Evolutionary conservation across 169 alveolate genomes (phyloP), one percentile per base, ranked within the genome.

Genomic region (Cyclospora cayetanensis): DNA sequence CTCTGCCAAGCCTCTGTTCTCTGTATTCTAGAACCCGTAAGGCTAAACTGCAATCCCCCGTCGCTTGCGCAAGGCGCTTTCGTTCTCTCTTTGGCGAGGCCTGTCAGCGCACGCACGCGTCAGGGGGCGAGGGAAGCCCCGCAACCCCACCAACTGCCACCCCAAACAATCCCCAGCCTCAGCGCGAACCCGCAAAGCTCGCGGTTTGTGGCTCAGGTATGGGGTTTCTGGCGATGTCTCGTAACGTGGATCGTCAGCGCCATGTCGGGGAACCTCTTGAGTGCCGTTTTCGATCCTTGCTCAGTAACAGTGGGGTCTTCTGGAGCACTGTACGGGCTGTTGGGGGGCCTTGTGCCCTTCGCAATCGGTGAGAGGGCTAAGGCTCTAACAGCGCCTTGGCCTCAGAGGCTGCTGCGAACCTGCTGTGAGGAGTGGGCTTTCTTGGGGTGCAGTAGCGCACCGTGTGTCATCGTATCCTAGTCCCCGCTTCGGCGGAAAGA

Each of bases 271-370:
- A 96, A 96, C 80, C 92, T 96, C 22, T 82, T 95, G 11, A 95
- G 97, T n/a, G 96, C 98, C 4, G 97, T 96, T 34, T 80, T 95
- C 50, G 96, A 96, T 37, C 98, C 98, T 0, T 97, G 98, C 83
- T 95, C 96, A 68, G 87, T 93, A 7, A 96, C 98, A 1, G 97
- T 96, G 35, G 98, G 98, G 20, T 96, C 98, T 1, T 97, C 98
- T 0, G 98, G 98, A 25, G 97, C 98, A 0, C 92, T 97, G 55
- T 97, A 95, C 87, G 98, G 98, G 15, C 94, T 97, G 15, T 92
- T 96, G 76, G 98, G 98, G n/a, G 98, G 97, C 18, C 68, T 96
- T 66, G 90, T 97, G 42, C 96, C 98, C 7, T 96, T 96, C 83
- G 88, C 95, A 63, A 93, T 94, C 34, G 97, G 97, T 95, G 35